A percentile compares a stretch with the other conserved stretches of the same genome.
These are phyloP conservation scores for Lunasporangiospora selenospora DNA, from an alignment of 192 early-diverging fungal species.

Conservation along the genomic window DNA sequence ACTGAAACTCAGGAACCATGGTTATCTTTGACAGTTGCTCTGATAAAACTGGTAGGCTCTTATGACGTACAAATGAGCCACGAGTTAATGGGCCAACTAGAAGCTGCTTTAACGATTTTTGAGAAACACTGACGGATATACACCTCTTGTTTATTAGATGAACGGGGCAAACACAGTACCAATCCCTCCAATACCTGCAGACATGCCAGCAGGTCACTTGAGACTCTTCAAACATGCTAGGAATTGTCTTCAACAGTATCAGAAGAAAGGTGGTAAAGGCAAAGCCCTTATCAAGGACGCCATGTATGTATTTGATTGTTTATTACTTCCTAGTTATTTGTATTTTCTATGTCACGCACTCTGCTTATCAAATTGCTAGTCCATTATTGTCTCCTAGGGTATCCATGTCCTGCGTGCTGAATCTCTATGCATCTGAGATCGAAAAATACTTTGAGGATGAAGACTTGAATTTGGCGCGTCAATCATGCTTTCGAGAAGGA, in stretches of 20 bases:
- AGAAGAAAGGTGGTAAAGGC: neutral
- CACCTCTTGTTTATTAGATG: no score
- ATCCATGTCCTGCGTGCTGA: conserved; percentile 1
- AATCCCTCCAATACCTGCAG: neutral
- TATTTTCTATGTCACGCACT: no score
- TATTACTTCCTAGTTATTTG: no score
- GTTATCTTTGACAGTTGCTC: neutral
- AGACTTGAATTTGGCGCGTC: neutral
- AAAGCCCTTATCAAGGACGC: neutral
- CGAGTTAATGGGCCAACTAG: neutral
- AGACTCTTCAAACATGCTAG: neutral
- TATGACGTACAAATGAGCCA: neutral
- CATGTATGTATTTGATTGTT: conserved; percentile 3
- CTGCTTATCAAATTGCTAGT: neutral
- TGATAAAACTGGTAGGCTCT: neutral
- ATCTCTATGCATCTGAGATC: neutral
- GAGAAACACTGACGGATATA: no score
- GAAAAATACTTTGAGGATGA: neutral
- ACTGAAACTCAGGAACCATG: conserved; percentile 3
- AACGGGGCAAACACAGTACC: neutral
- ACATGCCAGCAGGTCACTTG: neutral
- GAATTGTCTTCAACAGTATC: neutral
- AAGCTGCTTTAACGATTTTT: neutral
- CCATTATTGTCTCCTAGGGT: neutral
- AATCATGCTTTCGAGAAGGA: no score